Evolutionary conservation across 208 protist species (phyloP).

Genomic region (Leishmania aethiopica): DNA sequence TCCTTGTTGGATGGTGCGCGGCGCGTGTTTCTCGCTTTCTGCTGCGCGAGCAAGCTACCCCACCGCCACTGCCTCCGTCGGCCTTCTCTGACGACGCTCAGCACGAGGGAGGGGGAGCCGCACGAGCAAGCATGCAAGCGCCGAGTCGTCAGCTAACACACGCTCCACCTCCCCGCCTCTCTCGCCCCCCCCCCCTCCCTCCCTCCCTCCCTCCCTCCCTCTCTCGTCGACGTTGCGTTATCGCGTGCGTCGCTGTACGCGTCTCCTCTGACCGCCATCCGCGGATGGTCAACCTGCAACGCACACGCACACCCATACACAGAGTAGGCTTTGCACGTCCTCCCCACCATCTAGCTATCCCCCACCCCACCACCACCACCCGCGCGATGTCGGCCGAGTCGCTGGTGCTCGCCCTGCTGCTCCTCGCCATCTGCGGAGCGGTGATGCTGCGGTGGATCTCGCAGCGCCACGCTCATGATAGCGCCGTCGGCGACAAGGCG

Average conservation of each 20-base stretch:
- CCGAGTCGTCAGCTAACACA: neutral
- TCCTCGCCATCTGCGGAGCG: conserved; percentile 9
- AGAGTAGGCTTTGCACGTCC: neutral
- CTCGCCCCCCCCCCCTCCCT: neutral
- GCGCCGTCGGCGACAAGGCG: neutral
- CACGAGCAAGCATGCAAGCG: neutral
- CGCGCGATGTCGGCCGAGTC: conserved; percentile 14
- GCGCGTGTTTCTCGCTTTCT: neutral
- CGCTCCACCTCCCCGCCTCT: neutral
- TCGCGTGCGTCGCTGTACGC: neutral
- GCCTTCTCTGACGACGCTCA: neutral
- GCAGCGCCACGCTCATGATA: conserved; percentile 10
- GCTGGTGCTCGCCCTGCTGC: conserved; percentile 8
- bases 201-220: neutral
- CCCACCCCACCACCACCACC: neutral
- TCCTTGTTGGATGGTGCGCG: too few relatives aligned
- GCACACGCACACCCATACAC: neutral
- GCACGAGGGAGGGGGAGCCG: neutral
- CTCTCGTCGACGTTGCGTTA: neutral
- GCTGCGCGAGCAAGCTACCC: neutral
- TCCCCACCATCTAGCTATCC: neutral
- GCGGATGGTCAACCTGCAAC: neutral
- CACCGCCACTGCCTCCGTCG: neutral
- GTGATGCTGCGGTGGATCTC: conserved; percentile 12
- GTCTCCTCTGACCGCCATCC: neutral